Conservation (phyloP, 1,284 basidiomycete species). For the Malassezia restricta region DNA sequence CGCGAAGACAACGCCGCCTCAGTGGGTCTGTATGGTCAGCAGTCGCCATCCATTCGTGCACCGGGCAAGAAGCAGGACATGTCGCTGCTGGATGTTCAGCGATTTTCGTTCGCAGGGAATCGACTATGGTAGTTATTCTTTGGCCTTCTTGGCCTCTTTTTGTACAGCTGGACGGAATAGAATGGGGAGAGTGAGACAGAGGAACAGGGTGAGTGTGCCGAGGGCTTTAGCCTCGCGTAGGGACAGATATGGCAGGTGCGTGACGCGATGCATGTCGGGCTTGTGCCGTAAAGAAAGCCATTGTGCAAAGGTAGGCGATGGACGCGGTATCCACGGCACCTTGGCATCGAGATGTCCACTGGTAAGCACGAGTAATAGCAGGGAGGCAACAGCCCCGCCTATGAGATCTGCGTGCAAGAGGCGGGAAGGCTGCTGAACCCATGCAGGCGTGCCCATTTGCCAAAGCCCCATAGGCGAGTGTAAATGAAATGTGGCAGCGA, state of each 20-base stretch:
- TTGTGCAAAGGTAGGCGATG: not conserved
- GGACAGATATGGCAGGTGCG: conserved; percentile 10
- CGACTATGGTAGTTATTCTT: conserved; percentile 29
- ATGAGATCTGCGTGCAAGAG: conserved; percentile 22
- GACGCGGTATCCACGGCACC: not conserved
- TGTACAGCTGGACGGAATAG: not conserved
- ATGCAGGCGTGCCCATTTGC: conserved; percentile 21
- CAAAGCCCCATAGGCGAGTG: conserved; percentile 27
- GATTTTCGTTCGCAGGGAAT: conserved; percentile 39
- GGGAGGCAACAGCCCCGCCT: conserved; percentile 15
- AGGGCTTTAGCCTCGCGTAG: conserved; percentile 12
- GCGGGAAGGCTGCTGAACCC: conserved; percentile 20
- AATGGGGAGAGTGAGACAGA: not conserved
- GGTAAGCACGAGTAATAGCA: conserved; percentile 16
- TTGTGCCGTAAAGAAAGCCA: not conserved
- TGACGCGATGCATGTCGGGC: not conserved
- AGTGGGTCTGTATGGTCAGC: conserved; percentile 30
- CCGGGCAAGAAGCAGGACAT: conserved; percentile 6
- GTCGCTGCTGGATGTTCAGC: conserved; percentile 36
- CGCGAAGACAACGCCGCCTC: conserved; percentile 29
- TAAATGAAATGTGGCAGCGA: conserved; percentile 27
- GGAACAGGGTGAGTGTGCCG: not conserved
- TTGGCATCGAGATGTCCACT: not conserved
- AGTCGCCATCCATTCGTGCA: not conserved
- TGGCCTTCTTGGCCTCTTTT: not conserved